Evolutionary conservation across 2,329 filamentous ascomycete species (phyloP), one percentile per base, ranked within the genome.

Genomic region (Hymenoscyphus albidus): DNA sequence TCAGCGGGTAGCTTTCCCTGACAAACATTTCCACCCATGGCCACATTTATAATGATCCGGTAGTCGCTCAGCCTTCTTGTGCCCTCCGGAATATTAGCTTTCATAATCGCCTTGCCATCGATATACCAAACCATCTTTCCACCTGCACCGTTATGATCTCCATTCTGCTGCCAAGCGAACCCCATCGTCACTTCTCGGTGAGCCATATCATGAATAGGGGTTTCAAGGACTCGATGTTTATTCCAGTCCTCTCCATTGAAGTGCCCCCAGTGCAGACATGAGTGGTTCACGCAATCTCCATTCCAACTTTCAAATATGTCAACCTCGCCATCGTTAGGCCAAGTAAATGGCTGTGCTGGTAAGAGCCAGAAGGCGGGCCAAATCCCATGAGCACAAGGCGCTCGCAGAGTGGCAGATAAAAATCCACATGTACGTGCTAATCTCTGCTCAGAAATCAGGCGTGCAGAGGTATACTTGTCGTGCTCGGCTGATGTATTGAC

Each of bases 221-320:
- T 86, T 61, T 81, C 80, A 1, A 81, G 69, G 1, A 86, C 83
- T 6, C 83, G 79, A 65, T 87, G 85, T 74, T 86, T 87, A 65
- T 82, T 75, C 62, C 78, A 78, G 69, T 87, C 84, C 64, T 84
- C 76, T 64, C 77, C 83, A 69, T 76, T 82, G 76, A 77, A 83
- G 62, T 80, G 78, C 3, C 85, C 85, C 85, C 85, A 87, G 69
- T 87, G 85, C 59, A 87, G 75, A 70, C 85, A 87, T 0, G 79
- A 79, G 62, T 83, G 81, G 70, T 87, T 87, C 58, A 81, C 77
- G 40, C 74, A 72, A 65, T 85, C 82, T 18, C 80, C 84, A 67
- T 87, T 86, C 85, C 84, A 87, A n/a, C 78, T 81, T 74, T 87
- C 85, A 51, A 84, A 81, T 58, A 87, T 84, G 72, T 87, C 85